A percentile compares a stretch with the other conserved stretches of the same genome.
Conservation (phyloP, 2,329 filamentous ascomycete species). For the Fusarium subglutinans region DNA sequence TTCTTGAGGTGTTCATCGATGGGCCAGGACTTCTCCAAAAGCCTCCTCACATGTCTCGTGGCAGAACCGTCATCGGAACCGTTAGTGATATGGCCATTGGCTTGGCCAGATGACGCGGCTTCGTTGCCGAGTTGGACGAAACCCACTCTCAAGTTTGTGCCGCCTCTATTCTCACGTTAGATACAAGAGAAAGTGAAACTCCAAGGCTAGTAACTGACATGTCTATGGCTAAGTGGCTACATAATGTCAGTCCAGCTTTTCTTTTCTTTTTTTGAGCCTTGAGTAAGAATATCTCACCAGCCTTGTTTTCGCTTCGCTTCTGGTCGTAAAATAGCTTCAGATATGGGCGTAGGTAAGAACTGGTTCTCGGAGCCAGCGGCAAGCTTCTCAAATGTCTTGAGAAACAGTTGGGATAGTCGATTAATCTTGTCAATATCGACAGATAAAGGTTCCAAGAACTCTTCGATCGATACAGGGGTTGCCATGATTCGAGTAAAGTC, state of each 20-base stretch:
- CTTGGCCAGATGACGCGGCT: slow-evolving; percentile 27
- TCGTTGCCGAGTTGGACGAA: slow-evolving; percentile 69
- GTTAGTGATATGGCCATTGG: slow-evolving; percentile 13
- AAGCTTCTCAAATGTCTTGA: slow-evolving; percentile 58
- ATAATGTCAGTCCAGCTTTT: slow-evolving; percentile 16
- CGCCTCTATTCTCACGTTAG: slow-evolving; percentile 64
- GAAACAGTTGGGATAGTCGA: slow-evolving; percentile 58
- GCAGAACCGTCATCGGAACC: slow-evolving; percentile 27
- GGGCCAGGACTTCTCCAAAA: slow-evolving; percentile 76
- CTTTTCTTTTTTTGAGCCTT: background rate
- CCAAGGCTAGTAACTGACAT: slow-evolving; percentile 60
- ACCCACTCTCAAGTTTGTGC: slow-evolving; percentile 74
- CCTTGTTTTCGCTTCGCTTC: slow-evolving; percentile 53
- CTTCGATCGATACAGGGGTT: slow-evolving; percentile 42
- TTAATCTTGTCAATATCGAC: slow-evolving; percentile 58
- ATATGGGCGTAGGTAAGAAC: slow-evolving; percentile 70
- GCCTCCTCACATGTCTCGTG: slow-evolving; percentile 59
- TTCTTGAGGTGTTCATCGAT: slow-evolving; percentile 78
- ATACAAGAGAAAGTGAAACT: background rate
- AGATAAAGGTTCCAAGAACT: slow-evolving; percentile 62
- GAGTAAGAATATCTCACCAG: slow-evolving; percentile 55
- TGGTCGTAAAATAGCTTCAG: slow-evolving; percentile 65
- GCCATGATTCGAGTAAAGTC: slow-evolving; percentile 17
- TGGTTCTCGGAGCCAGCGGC: slow-evolving; percentile 63
- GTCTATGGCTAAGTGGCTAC: slow-evolving; percentile 70